Evolutionary conservation across 2,329 filamentous ascomycete species (phyloP).

Genomic region (Penicillium frequentans): DNA sequence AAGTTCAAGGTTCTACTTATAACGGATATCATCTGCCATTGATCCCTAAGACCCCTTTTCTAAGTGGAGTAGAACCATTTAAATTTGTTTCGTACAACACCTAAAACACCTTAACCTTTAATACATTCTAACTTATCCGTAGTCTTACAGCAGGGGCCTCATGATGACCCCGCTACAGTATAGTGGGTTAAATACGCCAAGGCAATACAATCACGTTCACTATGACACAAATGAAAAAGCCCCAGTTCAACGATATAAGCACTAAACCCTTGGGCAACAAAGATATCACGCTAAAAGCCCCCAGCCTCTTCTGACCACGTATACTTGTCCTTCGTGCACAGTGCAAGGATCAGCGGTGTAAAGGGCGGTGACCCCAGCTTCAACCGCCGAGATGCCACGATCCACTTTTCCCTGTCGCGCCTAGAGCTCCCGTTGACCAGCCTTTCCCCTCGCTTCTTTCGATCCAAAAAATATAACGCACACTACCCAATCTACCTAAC

Average conservation of each 20-base stretch:
- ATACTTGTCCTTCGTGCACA: neutral
- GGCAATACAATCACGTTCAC: neutral
- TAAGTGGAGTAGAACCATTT: neutral
- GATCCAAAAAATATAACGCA: neutral
- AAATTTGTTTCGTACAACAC: neutral
- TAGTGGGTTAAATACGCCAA: too few relatives aligned
- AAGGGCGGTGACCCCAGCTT: conserved; percentile 23
- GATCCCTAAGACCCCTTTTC: neutral
- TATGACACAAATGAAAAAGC: too few relatives aligned
- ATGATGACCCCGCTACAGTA: too few relatives aligned
- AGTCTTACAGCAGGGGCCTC: too few relatives aligned
- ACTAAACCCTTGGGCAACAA: neutral
- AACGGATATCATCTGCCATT: neutral
- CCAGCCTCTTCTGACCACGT: neutral
- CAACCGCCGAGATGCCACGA: conserved; percentile 22
- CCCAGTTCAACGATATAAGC: too few relatives aligned
- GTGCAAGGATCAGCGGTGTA: conserved; percentile 11
- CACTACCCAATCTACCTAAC: neutral
- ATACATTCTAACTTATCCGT: too few relatives aligned
- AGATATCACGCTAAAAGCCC: neutral
- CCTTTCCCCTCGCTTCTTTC: neutral
- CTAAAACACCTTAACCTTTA: too few relatives aligned
- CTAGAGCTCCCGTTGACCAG: neutral
- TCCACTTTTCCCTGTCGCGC: conserved; percentile 15
- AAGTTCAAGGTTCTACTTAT: neutral